Evolutionary conservation across 106 monocot genomes (phyloP).

Genomic region (Allium sativum): DNA sequence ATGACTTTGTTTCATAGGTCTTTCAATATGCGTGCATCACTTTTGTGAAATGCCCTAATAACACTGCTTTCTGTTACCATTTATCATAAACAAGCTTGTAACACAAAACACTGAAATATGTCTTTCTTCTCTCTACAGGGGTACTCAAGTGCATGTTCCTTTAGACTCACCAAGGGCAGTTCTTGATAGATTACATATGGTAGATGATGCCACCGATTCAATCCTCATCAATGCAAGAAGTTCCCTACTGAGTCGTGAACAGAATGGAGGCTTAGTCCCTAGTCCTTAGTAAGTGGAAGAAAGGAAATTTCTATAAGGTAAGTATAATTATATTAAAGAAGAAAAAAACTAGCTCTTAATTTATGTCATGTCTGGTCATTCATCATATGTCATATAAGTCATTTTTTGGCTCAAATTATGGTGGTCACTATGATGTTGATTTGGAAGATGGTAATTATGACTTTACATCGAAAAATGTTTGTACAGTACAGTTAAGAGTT

Average conservation of each 20-base stretch:
- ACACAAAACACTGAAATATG: not conserved
- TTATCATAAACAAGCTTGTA: too few relatives aligned
- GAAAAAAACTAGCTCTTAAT: not conserved
- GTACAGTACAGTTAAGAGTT: too few relatives aligned
- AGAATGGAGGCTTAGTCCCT: constrained; percentile 29
- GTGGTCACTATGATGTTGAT: constrained; percentile 36
- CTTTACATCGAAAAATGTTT: too few relatives aligned
- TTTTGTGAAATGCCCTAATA: too few relatives aligned
- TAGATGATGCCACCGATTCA: constrained; percentile 21
- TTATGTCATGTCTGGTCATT: too few relatives aligned
- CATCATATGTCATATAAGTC: constrained; percentile 21
- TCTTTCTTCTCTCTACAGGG: constrained; percentile 7
- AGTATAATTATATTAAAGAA: constrained; percentile 1
- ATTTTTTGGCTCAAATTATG: constrained; percentile 31
- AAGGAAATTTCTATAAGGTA: constrained; percentile 63
- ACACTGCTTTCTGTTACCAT: too few relatives aligned
- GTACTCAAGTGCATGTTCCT: constrained; percentile 28
- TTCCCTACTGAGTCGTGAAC: constrained; percentile 32
- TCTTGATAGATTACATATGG: constrained; percentile 20
- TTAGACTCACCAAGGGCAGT: constrained; percentile 18
- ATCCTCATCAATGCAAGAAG: constrained; percentile 38
- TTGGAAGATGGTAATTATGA: constrained; percentile 70
- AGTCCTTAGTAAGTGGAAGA: constrained; percentile 44
- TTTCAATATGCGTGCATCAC: too few relatives aligned
- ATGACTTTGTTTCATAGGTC: too few relatives aligned